These are phyloP conservation scores for Udeniomyces megalosporus DNA, from an alignment of 768 basidiomycete species.

Conservation along the genomic window DNA sequence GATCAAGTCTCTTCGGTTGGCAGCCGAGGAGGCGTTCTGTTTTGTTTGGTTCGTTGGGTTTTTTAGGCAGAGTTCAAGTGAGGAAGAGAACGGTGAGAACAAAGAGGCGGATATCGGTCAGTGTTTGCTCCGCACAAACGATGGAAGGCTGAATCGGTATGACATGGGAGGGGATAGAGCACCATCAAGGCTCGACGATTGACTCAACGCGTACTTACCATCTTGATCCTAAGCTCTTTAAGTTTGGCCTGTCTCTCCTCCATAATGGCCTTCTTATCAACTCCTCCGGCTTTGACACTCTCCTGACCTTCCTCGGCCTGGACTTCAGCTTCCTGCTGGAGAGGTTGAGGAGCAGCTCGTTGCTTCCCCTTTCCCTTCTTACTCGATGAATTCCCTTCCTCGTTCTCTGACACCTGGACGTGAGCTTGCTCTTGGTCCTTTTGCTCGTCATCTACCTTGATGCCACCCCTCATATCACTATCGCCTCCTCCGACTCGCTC, in stretches of 20 bases:
- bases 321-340: not conserved
- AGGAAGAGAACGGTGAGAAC: not conserved
- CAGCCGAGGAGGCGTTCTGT: constrained; percentile 61
- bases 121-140: not conserved
- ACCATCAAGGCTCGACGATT: too few species aligned
- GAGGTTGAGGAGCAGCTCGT: not conserved
- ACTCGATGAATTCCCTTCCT: not conserved
- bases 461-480: not conserved
- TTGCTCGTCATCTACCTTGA: not conserved
- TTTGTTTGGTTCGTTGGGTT: too few species aligned
- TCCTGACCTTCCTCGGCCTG: constrained; percentile 10
- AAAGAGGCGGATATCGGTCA: not conserved
- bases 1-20: constrained; percentile 70
- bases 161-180: too few species aligned
- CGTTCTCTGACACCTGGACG: not conserved
- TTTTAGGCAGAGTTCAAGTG: too few species aligned
- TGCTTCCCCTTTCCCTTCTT: not conserved
- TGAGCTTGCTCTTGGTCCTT: not conserved
- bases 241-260: constrained; percentile 63
- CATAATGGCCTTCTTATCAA: constrained; percentile 30
- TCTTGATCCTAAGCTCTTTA: constrained; percentile 55
- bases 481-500: not conserved
- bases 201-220: too few species aligned
- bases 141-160: not conserved
- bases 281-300: not conserved